A percentile compares a stretch with the other conserved stretches of the same genome.
Conservation (phyloP, 352 stramenopile species). For the Hyphochytrium catenoides region DNA sequence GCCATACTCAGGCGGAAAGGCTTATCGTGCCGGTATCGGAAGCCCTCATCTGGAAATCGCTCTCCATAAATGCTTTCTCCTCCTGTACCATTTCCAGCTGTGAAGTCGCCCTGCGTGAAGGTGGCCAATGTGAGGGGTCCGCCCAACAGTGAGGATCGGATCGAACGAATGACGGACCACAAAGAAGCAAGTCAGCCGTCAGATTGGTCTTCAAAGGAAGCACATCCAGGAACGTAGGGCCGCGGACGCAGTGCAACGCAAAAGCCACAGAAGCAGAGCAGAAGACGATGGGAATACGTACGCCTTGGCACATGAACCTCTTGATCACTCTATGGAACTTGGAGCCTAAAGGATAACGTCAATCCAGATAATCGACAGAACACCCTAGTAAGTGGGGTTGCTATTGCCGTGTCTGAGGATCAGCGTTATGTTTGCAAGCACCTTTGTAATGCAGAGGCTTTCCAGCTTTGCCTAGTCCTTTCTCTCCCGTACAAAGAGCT, state of each 20-base stretch:
- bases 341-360: slow-evolving; percentile 66
- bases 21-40: slow-evolving; percentile 70
- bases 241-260: no score
- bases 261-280: no score
- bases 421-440: no score
- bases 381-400: not conserved
- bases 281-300: no score
- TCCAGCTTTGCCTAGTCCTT: slow-evolving; percentile 53
- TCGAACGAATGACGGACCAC: no score
- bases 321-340: slow-evolving; percentile 93
- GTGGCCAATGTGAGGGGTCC: no score
- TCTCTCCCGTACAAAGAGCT: slow-evolving; percentile 90
- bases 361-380: no score
- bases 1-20: slow-evolving; percentile 81
- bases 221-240: no score
- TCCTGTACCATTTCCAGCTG: slow-evolving; percentile 55
- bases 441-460: slow-evolving; percentile 91
- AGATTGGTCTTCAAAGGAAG: no score
- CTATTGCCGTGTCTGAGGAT: no score
- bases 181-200: no score
- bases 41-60: slow-evolving; percentile 90
- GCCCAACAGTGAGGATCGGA: no score
- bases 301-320: slow-evolving; percentile 78
- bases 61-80: slow-evolving; percentile 79
- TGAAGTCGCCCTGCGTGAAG: slow-evolving; percentile 97